phyloP scores from a whole-genome alignment of 306 rosid species.

The Dryas drummondii region DNA sequence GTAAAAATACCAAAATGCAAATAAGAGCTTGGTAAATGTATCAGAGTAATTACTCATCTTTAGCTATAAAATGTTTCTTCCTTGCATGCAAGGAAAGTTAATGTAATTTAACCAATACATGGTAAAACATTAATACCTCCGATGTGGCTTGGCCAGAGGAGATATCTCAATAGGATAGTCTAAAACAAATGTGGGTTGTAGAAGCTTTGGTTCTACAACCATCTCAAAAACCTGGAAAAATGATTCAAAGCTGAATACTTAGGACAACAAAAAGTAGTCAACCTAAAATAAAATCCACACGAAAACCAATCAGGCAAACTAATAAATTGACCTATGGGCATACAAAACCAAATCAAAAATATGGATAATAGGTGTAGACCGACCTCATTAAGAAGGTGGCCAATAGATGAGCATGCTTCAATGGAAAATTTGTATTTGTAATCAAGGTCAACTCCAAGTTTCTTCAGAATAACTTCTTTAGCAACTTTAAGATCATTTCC shows the following conservation, averaged over 20 bases:
- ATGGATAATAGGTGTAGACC: slow-evolving; percentile 26
- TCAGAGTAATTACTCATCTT: too few species aligned
- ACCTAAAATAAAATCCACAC: slow-evolving; percentile 20
- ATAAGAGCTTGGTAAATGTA: too few species aligned
- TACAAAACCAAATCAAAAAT: slow-evolving; percentile 1
- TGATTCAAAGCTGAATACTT: slow-evolving; percentile 9
- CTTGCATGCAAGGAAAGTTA: neutral
- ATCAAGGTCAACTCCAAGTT: slow-evolving; percentile 60
- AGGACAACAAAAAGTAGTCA: slow-evolving; percentile 21
- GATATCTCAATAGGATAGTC: slow-evolving; percentile 97
- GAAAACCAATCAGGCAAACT: too few species aligned
- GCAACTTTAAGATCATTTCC: slow-evolving; percentile 66
- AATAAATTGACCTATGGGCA: neutral
- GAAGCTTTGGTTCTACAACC: slow-evolving; percentile 80
- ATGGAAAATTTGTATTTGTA: slow-evolving; percentile 66
- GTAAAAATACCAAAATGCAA: slow-evolving; percentile 7
- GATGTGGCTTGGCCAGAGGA: slow-evolving; percentile 94
- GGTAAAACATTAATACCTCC: slow-evolving; percentile 54
- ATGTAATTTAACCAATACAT: neutral
- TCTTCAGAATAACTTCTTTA: slow-evolving; percentile 57
- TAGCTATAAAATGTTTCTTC: too few species aligned
- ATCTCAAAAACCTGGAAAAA: slow-evolving; percentile 79
- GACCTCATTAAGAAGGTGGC: slow-evolving; percentile 89
- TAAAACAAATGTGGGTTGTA: slow-evolving; percentile 96
- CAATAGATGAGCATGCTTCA: slow-evolving; percentile 70